Percentiles rank a stretch among this genome's conserved stretches.
phyloP scores from a whole-genome alignment of 73 alveolate species.

The Blepharisma japonicum region DNA sequence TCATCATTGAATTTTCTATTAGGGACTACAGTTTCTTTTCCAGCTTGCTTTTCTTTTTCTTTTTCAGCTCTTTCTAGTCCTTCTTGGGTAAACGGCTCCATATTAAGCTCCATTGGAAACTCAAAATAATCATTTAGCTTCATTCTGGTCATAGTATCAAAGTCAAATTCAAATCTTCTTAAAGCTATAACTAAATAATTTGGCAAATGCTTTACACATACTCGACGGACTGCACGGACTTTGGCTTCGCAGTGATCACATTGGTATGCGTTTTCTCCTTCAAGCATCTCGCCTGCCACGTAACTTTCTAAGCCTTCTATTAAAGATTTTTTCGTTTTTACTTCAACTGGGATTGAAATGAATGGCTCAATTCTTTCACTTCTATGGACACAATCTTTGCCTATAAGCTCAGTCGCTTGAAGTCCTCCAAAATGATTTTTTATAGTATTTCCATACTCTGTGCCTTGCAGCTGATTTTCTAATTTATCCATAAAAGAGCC shows the following conservation, averaged over 20 bases:
- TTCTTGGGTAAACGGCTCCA: constrained; percentile 93
- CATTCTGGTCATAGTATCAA: constrained; percentile 83
- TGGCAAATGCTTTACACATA: constrained; percentile 88
- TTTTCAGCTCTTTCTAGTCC: constrained; percentile 83
- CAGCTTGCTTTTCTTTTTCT: constrained; percentile 50
- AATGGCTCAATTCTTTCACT: constrained; percentile 80
- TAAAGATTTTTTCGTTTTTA: constrained; percentile 77
- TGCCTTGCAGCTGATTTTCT: constrained; percentile 63
- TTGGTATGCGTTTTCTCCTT: constrained; percentile 95
- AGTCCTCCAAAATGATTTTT: constrained; percentile 81
- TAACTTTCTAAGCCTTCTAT: constrained; percentile 83
- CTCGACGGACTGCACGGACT: constrained; percentile 88
- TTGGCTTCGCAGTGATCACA: constrained; percentile 92
- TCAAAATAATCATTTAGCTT: constrained; percentile 94
- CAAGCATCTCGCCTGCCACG: constrained; percentile 93
- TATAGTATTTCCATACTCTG: constrained; percentile 60
- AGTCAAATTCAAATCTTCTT: constrained; percentile 94
- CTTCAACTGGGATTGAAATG: constrained; percentile 9
- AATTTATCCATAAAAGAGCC: constrained; percentile 85
- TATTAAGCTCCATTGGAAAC: constrained; percentile 90
- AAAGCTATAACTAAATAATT: constrained; percentile 83
- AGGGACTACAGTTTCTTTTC: constrained; percentile 32
- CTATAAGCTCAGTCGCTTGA: constrained; percentile 83
- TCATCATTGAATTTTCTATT: constrained; percentile 59
- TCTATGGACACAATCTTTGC: constrained; percentile 80